A percentile compares a stretch with the other conserved stretches of the same genome.
These are phyloP conservation scores for Phytophthora fragariaefolia DNA, from an alignment of 352 stramenopile genomes.

Conservation along the genomic window DNA sequence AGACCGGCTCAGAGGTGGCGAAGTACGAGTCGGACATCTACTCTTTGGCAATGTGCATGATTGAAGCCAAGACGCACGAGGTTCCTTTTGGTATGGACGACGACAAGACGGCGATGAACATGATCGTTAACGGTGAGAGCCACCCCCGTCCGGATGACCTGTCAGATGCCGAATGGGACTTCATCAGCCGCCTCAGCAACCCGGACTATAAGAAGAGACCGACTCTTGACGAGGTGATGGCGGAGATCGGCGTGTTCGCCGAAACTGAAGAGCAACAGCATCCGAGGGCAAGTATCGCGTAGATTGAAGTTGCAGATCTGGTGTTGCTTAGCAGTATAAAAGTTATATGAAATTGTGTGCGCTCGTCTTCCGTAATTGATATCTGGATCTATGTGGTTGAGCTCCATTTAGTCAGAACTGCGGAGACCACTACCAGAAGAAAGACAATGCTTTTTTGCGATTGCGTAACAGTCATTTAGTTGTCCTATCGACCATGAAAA, in stretches of 20 bases:
- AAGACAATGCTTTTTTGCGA: too few relatives aligned
- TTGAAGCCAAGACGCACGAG: constrained; percentile 20
- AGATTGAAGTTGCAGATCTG: not conserved
- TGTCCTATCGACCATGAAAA: too few relatives aligned
- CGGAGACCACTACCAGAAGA: too few relatives aligned
- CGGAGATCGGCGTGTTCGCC: not conserved
- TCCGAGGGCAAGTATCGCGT: constrained; percentile 14
- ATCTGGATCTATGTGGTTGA: too few relatives aligned
- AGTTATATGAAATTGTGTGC: too few relatives aligned
- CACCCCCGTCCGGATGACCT: not conserved
- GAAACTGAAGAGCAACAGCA: constrained; percentile 15
- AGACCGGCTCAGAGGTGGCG: not conserved
- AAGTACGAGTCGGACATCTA: constrained; percentile 25
- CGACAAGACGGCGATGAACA: not conserved
- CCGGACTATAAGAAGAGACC: not conserved
- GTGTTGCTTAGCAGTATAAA: not conserved
- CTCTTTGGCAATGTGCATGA: constrained; percentile 31
- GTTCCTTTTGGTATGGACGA: constrained; percentile 8
- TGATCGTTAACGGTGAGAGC: not conserved
- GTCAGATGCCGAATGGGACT: not conserved
- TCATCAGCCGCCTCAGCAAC: not conserved
- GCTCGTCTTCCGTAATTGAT: too few relatives aligned
- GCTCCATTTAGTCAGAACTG: too few relatives aligned
- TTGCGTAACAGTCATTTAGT: too few relatives aligned
- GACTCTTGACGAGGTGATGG: not conserved